A percentile compares a stretch with the other conserved stretches of the same genome.
These are phyloP conservation scores for Nasturtium officinale DNA, from an alignment of 345 rosid species.

Conservation along the genomic window DNA sequence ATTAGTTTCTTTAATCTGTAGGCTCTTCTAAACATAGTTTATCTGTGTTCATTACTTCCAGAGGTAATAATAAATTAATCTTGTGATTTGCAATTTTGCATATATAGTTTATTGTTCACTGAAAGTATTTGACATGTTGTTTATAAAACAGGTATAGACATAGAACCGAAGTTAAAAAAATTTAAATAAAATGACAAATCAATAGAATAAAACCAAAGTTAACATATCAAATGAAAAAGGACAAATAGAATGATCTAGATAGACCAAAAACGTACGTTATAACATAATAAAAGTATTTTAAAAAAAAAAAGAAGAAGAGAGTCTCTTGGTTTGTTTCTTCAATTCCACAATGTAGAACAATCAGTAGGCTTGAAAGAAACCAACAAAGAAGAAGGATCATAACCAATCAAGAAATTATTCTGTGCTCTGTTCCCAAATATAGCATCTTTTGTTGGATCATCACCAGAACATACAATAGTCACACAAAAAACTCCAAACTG, in stretches of 20 bases:
- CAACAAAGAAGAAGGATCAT: constrained; percentile 21
- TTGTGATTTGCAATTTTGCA: too few species aligned
- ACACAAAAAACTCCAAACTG: not conserved
- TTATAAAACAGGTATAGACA: too few species aligned
- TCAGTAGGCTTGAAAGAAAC: constrained; percentile 26
- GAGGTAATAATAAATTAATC: too few species aligned
- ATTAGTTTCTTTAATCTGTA: too few species aligned
- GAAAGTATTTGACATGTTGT: too few species aligned
- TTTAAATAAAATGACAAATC: too few species aligned
- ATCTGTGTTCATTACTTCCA: too few species aligned
- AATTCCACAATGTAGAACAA: constrained; percentile 22
- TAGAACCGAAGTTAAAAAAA: too few species aligned
- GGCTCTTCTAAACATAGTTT: too few species aligned
- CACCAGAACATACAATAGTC: not conserved
- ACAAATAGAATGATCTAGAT: too few species aligned
- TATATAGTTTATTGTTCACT: too few species aligned
- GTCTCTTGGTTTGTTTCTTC: constrained; percentile 1
- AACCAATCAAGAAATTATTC: constrained; percentile 25
- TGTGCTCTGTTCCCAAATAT: constrained; percentile 31
- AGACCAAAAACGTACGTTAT: not conserved
- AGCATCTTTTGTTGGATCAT: not conserved
- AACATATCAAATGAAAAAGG: too few species aligned
- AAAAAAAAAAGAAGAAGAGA: not conserved
- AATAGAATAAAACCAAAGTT: not conserved
- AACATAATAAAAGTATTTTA: not conserved